Evolutionary conservation across 2,329 filamentous ascomycete genomes (phyloP).

Genomic region (Aspergillus melleus): DNA sequence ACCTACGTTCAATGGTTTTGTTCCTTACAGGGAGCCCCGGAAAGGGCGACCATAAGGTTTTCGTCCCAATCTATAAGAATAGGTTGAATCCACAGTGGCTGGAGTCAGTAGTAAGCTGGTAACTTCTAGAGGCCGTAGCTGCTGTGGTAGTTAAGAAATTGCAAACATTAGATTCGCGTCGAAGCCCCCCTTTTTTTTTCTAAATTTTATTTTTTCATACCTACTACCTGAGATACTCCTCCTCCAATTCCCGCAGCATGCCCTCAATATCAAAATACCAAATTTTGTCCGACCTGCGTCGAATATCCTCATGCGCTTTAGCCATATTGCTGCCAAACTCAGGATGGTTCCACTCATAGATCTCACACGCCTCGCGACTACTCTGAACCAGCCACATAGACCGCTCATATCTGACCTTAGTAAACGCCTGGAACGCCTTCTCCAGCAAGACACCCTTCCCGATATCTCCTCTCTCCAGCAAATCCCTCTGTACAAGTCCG

Average conservation of each 20-base stretch:
- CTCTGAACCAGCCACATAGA: conserved; percentile 48
- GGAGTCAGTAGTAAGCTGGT: too few species aligned
- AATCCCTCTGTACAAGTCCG: not conserved
- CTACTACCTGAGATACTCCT: conserved; percentile 1
- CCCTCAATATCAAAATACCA: conserved; percentile 41
- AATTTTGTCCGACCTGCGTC: conserved; percentile 34
- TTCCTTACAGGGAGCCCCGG: too few species aligned
- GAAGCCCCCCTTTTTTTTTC: too few species aligned
- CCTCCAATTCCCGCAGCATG: conserved; percentile 27
- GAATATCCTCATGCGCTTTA: conserved; percentile 42
- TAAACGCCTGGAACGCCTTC: conserved; percentile 42
- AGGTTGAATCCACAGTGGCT: too few species aligned
- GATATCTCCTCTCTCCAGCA: not conserved
- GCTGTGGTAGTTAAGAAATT: too few species aligned
- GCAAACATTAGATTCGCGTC: too few species aligned
- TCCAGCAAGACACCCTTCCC: conserved; percentile 1
- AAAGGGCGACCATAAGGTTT: too few species aligned
- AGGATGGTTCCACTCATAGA: conserved; percentile 20
- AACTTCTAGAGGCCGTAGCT: too few species aligned
- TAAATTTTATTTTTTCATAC: too few species aligned
- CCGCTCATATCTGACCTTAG: conserved; percentile 39
- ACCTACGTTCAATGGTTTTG: too few species aligned
- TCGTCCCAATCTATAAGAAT: too few species aligned
- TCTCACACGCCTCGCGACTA: conserved; percentile 30
- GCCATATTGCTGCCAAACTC: conserved; percentile 33